phyloP scores from a whole-genome alignment of 73 alveolate species.

The Symbiodinium natans region DNA sequence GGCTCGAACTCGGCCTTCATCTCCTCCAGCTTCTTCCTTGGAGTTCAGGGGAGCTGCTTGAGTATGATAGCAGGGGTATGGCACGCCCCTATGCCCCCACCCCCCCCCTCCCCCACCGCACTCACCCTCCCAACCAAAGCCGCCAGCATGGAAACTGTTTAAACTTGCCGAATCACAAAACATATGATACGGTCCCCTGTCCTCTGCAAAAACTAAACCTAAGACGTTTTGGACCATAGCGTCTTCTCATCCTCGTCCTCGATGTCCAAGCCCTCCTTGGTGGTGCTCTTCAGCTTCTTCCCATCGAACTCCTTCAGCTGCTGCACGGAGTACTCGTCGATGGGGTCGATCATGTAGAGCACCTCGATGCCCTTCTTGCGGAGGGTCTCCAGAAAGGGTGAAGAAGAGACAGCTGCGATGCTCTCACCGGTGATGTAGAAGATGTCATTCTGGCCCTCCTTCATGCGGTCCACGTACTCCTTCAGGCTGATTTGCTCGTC shows the following conservation, averaged over 20 bases:
- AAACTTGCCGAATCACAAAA: constrained; percentile 99
- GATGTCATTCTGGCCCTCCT: constrained; percentile 99
- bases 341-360: constrained; percentile 99
- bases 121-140: constrained; percentile 98
- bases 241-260: too few relatives aligned
- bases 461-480: constrained; percentile 99
- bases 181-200: constrained; percentile 98
- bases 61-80: constrained; percentile 99
- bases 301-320: constrained; percentile 97
- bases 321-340: constrained; percentile 99
- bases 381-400: constrained; percentile 99
- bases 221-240: constrained; percentile 99
- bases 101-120: constrained; percentile 98
- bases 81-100: too few relatives aligned
- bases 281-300: constrained; percentile 98
- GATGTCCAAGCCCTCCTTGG: too few relatives aligned
- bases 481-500: constrained; percentile 99
- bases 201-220: constrained; percentile 98
- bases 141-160: constrained; percentile 99
- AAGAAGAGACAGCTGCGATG: constrained; percentile 97
- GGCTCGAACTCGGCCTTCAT: constrained; percentile 99
- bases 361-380: constrained; percentile 99
- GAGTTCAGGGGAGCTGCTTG: too few relatives aligned
- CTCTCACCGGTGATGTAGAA: constrained; percentile 99
- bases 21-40: constrained; percentile 98